Percentiles rank a stretch among this genome's conserved stretches.
Conservation (phyloP, 176 grass and related monocot species). For the Panicum miliaceum region DNA sequence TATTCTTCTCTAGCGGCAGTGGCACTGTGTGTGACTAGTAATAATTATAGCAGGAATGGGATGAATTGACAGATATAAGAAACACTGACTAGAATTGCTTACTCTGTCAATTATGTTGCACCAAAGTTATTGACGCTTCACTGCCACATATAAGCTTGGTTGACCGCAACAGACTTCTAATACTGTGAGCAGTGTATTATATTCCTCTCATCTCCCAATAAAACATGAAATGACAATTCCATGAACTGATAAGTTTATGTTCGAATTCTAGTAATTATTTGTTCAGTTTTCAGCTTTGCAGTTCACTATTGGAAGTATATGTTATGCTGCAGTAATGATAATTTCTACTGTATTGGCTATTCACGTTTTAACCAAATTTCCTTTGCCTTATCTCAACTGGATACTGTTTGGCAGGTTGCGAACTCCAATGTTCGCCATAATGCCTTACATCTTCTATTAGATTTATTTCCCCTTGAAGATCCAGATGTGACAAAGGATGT, state of each 20-base stretch:
- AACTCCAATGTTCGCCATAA: slow-evolving; percentile 93
- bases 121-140: no score
- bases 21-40: neutral
- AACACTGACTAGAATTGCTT: neutral
- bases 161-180: neutral
- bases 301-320: slow-evolving; percentile 6
- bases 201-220: neutral
- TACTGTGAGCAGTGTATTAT: neutral
- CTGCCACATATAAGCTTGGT: neutral
- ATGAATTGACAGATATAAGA: neutral
- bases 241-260: neutral
- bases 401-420: slow-evolving; percentile 65
- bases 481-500: slow-evolving; percentile 86
- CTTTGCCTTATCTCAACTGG: slow-evolving; percentile 25
- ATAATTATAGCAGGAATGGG: neutral
- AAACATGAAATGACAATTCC: slow-evolving; percentile 3
- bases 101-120: neutral
- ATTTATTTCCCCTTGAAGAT: slow-evolving; percentile 96
- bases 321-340: neutral
- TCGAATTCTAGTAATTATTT: neutral
- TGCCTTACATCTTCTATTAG: slow-evolving; percentile 81
- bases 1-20: neutral
- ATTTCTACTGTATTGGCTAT: neutral
- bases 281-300: neutral
- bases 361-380: neutral